Evolutionary conservation across 768 basidiomycete genomes (phyloP).

Genomic region (Lactarius psammicola): DNA sequence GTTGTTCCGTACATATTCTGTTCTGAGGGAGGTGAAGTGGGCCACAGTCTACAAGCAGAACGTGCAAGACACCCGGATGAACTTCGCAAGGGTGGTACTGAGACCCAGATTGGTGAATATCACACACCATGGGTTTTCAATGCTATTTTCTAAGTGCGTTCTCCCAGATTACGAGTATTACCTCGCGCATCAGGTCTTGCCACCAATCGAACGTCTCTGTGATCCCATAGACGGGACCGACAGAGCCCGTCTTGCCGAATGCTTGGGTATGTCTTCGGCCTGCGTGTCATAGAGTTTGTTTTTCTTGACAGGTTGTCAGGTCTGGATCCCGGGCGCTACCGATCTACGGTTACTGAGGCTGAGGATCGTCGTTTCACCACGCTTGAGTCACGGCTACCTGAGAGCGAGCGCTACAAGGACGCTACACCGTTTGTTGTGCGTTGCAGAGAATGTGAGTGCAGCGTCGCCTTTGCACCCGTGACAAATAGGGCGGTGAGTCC

Average conservation of each 20-base stretch:
- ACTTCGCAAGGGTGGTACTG: slow-evolving; percentile 62
- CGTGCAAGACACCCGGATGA: slow-evolving; percentile 94
- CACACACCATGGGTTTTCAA: background rate
- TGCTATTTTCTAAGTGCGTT: slow-evolving; percentile 10
- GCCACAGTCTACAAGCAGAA: slow-evolving; percentile 82
- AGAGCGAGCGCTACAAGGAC: slow-evolving; percentile 83
- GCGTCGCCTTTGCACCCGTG: slow-evolving; percentile 57
- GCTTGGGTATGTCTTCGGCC: slow-evolving; percentile 61
- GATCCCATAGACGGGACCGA: slow-evolving; percentile 97
- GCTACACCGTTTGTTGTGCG: slow-evolving; percentile 66
- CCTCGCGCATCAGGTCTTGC: slow-evolving; percentile 85
- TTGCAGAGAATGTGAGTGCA: slow-evolving; percentile 71
- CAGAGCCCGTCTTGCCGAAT: slow-evolving; percentile 87
- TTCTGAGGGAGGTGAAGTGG: slow-evolving; percentile 64
- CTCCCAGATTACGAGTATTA: slow-evolving; percentile 85
- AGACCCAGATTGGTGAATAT: slow-evolving; percentile 69
- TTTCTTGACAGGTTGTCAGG: slow-evolving; percentile 41
- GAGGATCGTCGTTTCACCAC: slow-evolving; percentile 72
- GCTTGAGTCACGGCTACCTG: slow-evolving; percentile 87
- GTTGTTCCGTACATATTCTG: slow-evolving; percentile 98
- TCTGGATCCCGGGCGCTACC: slow-evolving; percentile 59
- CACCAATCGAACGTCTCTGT: slow-evolving; percentile 92
- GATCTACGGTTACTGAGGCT: slow-evolving; percentile 38
- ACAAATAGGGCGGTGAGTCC: slow-evolving; percentile 54
- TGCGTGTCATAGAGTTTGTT: background rate